Conservation (phyloP, 208 protist genomes). For the Naegleria lovaniensis region DNA sequence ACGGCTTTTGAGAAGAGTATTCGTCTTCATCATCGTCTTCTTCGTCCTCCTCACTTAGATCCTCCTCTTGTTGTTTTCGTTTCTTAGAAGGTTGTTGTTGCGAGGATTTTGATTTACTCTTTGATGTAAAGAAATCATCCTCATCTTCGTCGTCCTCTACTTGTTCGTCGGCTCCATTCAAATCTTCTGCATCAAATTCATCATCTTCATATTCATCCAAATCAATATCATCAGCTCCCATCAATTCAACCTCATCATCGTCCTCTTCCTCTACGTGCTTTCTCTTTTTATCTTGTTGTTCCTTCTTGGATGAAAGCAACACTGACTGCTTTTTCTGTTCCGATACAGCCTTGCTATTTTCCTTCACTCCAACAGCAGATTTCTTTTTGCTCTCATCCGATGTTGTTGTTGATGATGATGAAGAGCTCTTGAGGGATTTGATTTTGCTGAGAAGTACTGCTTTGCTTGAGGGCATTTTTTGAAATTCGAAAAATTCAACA, state of each 20-base stretch:
- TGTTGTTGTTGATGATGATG: neutral
- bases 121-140: neutral
- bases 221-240: constrained; percentile 9
- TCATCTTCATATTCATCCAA: neutral
- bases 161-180: neutral
- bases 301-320: neutral
- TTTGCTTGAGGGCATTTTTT: neutral
- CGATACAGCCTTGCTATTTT: neutral
- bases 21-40: constrained; percentile 35
- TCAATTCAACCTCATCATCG: neutral
- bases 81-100: neutral
- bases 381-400: too few relatives aligned
- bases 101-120: neutral
- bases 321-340: neutral
- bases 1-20: constrained; percentile 35
- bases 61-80: constrained; percentile 22
- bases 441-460: neutral
- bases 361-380: too few relatives aligned
- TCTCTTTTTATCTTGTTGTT: neutral
- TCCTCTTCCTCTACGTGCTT: neutral
- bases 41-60: neutral
- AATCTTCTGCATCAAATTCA: neutral
- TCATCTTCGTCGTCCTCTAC: neutral
- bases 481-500: neutral
- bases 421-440: neutral